phyloP scores from a whole-genome alignment of 2,329 filamentous ascomycete species.

The Ophiostoma perfectum region DNA sequence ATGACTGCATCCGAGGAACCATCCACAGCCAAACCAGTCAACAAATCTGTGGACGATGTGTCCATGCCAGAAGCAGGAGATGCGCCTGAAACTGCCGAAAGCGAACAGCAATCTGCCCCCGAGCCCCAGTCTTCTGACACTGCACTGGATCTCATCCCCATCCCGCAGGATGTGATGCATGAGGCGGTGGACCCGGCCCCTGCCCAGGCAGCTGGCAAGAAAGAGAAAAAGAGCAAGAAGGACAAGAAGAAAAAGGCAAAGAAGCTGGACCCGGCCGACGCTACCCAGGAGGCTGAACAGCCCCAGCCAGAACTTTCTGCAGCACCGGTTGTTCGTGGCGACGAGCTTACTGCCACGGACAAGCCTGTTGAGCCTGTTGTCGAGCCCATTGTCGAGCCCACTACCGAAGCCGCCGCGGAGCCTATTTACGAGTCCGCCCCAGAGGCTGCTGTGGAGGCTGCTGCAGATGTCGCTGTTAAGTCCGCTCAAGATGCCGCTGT shows the following conservation, averaged over 20 bases:
- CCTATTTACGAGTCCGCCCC: neutral
- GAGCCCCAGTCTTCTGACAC: neutral
- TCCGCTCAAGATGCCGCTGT: neutral
- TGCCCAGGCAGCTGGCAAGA: neutral
- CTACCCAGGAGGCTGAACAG: neutral
- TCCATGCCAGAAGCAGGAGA: neutral
- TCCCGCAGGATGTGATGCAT: neutral
- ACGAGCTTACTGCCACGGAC: neutral
- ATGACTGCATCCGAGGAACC: neutral
- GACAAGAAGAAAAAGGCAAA: conserved; percentile 12
- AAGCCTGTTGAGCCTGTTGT: neutral
- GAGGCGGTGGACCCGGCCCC: neutral
- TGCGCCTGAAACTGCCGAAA: neutral
- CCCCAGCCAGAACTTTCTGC: neutral
- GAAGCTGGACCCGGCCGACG: neutral
- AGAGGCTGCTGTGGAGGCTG: neutral
- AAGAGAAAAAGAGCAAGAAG: conserved; percentile 8
- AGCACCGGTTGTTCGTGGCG: neutral
- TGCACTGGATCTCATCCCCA: neutral
- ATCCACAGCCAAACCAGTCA: neutral
- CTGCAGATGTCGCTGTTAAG: neutral
- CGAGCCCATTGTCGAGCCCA: neutral
- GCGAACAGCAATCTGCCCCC: neutral
- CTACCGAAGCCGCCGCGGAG: neutral
- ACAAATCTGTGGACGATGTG: neutral